Evolutionary conservation across 2,329 filamentous ascomycete species (phyloP), one percentile per base, ranked within the genome.

Genomic region (Ceratocystis alfenasii): DNA sequence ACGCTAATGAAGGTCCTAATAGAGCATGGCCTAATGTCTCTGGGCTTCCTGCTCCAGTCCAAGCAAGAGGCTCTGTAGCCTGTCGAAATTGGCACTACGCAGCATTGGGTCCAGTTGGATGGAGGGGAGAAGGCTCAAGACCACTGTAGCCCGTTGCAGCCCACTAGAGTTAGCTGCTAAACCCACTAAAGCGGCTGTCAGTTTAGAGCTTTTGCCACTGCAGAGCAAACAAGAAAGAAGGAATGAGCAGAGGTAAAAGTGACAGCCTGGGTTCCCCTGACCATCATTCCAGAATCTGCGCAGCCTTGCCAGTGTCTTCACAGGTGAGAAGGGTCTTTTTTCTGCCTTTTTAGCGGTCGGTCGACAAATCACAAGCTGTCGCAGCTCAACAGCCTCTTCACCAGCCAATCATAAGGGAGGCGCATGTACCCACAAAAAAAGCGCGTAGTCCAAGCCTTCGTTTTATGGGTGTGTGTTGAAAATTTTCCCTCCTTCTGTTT

Each of bases 221-320:
- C 30, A 59, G 55, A 59, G 36, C 36, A 48, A 20, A 10, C 5
- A 48, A 20, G 17, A 20, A 48, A 48, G 45, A 48, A 48, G 20
- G 36, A 41, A 15, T 41, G 36, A 41, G 3, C 7, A 53, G 12
- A n/a, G 28, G 5, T 1, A 36, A 36, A 59, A 59, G 25, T 59
- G 55, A 59, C 55, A 59, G 55, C 55, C 28, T 59, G 55, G 55
- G 55, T 59, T 30, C 55, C 55, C 55, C 55, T 59, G 55, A 59
- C 28, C 33, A 36, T 30, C 28, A n/a, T 22, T n/a, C n/a, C 4
- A 53, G 4, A 8, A 20, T 53, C 48, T 12, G 36, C 36, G 36
- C 36, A 41, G 36, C 36, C 36, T 12, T 53, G 17, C 20, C 48
- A 53, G 48, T 15, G 5, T 25, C 48, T 53, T 53, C 22, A 10